Evolutionary conservation across 108 stramenopile species (phyloP).

Genomic region (Epipyxis sp.): DNA sequence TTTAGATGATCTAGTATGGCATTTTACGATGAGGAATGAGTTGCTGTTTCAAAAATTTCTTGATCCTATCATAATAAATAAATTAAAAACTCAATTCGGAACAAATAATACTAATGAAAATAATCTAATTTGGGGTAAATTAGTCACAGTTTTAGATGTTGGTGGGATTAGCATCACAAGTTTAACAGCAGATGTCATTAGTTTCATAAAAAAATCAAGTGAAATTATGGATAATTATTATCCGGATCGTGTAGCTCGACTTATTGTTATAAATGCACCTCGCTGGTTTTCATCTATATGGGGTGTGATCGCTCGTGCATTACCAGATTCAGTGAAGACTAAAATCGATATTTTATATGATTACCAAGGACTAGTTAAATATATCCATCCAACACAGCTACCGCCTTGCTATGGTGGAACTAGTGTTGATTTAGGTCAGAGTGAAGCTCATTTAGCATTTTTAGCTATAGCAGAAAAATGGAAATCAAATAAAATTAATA

Average conservation of each 20-base stretch:
- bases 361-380: not conserved
- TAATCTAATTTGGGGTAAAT: not conserved
- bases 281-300: conserved; percentile 28
- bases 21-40: conserved; percentile 26
- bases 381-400: conserved; percentile 15
- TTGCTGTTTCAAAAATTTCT: not conserved
- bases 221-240: conserved; percentile 20
- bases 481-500: not conserved
- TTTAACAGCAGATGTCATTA: conserved; percentile 10
- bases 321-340: conserved; percentile 26
- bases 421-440: not conserved
- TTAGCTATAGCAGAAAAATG: not conserved
- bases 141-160: conserved; percentile 24
- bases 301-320: conserved; percentile 16
- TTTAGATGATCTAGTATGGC: conserved; percentile 22
- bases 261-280: conserved; percentile 5
- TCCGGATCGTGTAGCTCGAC: conserved; percentile 21
- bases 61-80: no score
- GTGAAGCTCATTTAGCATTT: conserved; percentile 1
- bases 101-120: not conserved
- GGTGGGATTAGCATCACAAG: conserved; percentile 8
- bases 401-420: conserved; percentile 17
- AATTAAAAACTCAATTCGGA: not conserved
- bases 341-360: conserved; percentile 21
- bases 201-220: conserved; percentile 4